Percentiles rank a stretch among this genome's conserved stretches.
Conservation (phyloP, 805 yeast species). For the Candida hungchunana region DNA sequence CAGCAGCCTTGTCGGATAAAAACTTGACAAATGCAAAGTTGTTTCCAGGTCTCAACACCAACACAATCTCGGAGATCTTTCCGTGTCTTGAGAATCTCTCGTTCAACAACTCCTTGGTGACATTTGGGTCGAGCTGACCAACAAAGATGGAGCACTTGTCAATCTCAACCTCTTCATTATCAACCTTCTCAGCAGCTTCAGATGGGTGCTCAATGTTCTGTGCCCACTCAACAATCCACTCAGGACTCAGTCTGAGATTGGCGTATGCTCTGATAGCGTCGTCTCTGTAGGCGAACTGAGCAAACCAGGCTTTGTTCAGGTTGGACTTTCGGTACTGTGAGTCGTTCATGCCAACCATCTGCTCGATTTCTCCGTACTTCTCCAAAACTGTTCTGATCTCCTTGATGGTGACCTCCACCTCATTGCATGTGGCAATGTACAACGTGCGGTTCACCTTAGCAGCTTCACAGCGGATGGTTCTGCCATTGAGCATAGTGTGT, state of each 20-base stretch:
- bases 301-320: conserved; percentile 55
- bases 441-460: conserved; percentile 91
- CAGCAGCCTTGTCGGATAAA: conserved; percentile 66
- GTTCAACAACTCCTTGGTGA: conserved; percentile 49
- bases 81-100: conserved; percentile 70
- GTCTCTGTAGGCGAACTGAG: conserved; percentile 74
- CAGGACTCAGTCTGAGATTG: conserved; percentile 47
- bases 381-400: conserved; percentile 38
- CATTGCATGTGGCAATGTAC: conserved; percentile 42
- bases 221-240: conserved; percentile 78
- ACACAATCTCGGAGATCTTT: conserved; percentile 48
- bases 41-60: conserved; percentile 47
- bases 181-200: conserved; percentile 18
- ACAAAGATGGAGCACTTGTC: conserved; percentile 75
- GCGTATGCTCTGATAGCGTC: conserved; percentile 88
- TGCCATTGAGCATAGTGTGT: conserved; percentile 62
- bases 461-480: conserved; percentile 80
- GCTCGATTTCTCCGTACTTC: conserved; percentile 74
- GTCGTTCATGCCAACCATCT: conserved; percentile 43
- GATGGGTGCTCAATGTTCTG: conserved; percentile 64
- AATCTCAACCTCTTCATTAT: conserved; percentile 39
- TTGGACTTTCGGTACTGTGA: conserved; percentile 28
- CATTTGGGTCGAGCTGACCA: conserved; percentile 60
- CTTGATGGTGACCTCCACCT: conserved; percentile 25
- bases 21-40: conserved; percentile 73